Evolutionary conservation across 2,329 filamentous ascomycete species (phyloP).

Genomic region (Cadophora malorum): DNA sequence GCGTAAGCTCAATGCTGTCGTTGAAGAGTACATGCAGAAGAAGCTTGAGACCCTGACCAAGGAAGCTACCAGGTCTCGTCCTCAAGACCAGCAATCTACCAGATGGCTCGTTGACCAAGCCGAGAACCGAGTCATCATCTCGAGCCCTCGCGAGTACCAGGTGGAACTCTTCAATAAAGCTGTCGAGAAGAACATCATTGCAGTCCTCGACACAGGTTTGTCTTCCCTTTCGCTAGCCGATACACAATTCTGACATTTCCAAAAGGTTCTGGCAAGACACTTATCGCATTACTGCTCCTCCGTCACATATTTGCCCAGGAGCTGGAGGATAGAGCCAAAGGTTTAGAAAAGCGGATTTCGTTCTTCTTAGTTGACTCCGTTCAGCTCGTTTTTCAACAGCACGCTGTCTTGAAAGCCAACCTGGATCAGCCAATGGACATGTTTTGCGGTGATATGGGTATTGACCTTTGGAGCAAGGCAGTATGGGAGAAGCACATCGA

Average conservation of each 20-base stretch:
- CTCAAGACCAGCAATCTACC: conserved; percentile 41
- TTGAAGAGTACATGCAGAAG: conserved; percentile 53
- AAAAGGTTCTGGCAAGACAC: conserved; percentile 86
- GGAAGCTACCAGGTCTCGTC: conserved; percentile 32
- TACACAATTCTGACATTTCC: conserved; percentile 26
- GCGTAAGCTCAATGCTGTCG: conserved; percentile 56
- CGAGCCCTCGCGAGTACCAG: conserved; percentile 87
- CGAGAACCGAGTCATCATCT: conserved; percentile 63
- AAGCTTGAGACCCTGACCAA: conserved; percentile 38
- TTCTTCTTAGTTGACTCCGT: conserved; percentile 94
- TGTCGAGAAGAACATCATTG: conserved; percentile 85
- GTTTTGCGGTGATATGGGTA: conserved; percentile 74
- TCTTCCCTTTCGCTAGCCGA: background rate
- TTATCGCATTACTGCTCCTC: conserved; percentile 90
- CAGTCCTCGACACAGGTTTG: conserved; percentile 87
- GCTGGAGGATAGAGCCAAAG: conserved; percentile 68
- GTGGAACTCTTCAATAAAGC: conserved; percentile 88
- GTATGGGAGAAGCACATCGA: conserved; percentile 64
- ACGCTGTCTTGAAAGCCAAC: conserved; percentile 80
- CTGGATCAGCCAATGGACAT: conserved; percentile 76
- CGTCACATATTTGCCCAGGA: conserved; percentile 79
- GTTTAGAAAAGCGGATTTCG: conserved; percentile 66
- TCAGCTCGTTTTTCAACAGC: conserved; percentile 88
- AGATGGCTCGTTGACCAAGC: conserved; percentile 44
- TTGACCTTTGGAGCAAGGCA: conserved; percentile 64